These are phyloP conservation scores for Paracamarosporium sp. DNA, from an alignment of 2,329 filamentous ascomycete genomes.

Conservation along the genomic window DNA sequence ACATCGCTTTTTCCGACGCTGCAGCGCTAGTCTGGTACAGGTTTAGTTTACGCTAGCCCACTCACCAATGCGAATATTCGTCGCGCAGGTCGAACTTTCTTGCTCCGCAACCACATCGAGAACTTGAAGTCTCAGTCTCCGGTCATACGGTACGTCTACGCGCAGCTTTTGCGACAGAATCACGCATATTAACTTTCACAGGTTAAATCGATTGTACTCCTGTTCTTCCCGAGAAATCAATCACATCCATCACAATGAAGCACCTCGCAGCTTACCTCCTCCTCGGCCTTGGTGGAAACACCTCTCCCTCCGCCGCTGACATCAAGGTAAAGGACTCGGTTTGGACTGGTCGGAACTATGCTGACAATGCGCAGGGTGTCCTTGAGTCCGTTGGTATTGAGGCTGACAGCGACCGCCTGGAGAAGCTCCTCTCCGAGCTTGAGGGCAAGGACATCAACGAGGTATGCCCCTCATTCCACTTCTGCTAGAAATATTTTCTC, in stretches of 20 bases:
- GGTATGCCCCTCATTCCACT: slow-evolving; percentile 61
- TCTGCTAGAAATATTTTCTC: slow-evolving; percentile 31
- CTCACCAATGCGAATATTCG: slow-evolving; percentile 21
- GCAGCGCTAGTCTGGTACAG: slow-evolving; percentile 6
- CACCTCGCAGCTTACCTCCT: slow-evolving; percentile 99
- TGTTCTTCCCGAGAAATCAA: slow-evolving; percentile 62
- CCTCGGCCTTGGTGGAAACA: slow-evolving; percentile 91
- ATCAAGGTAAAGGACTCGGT: slow-evolving; percentile 57
- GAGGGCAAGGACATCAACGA: slow-evolving; percentile 90
- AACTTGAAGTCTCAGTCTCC: slow-evolving; percentile 99
- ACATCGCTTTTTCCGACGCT: slow-evolving; percentile 19
- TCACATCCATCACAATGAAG: slow-evolving; percentile 82
- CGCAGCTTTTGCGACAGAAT: neutral
- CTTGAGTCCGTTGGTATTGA: slow-evolving; percentile 95
- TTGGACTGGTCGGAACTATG: neutral
- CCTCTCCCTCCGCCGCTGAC: slow-evolving; percentile 82
- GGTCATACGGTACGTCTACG: slow-evolving; percentile 76
- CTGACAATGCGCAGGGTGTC: slow-evolving; percentile 66
- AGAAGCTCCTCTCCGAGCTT: slow-evolving; percentile 88
- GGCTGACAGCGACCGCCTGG: slow-evolving; percentile 83
- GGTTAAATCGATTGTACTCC: slow-evolving; percentile 93
- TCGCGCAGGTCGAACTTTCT: slow-evolving; percentile 34
- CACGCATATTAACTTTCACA: slow-evolving; percentile 29
- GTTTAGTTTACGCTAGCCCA: slow-evolving; percentile 14
- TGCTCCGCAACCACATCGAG: slow-evolving; percentile 51